Conservation (phyloP, 2,329 filamentous ascomycete species). For the Fusarium pseudoanthophilum region DNA sequence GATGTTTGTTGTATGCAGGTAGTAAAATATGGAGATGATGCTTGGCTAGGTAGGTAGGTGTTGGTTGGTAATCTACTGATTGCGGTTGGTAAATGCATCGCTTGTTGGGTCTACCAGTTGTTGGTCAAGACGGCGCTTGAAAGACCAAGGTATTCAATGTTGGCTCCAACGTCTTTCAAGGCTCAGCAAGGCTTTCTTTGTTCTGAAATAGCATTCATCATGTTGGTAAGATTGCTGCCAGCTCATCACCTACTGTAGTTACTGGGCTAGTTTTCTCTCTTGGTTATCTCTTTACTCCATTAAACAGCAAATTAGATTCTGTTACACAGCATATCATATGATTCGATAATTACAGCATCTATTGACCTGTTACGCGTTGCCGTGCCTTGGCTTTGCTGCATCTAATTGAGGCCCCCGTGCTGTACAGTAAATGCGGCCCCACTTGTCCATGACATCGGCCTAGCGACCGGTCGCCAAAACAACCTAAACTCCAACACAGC, state of each 20-base stretch:
- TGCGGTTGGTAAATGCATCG: not conserved
- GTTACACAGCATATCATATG: not conserved
- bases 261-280: not conserved
- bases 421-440: slow-evolving; percentile 23
- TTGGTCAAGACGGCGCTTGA: slow-evolving; percentile 20
- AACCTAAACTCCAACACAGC: slow-evolving; percentile 17
- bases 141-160: not conserved
- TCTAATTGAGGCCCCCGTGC: slow-evolving; percentile 6
- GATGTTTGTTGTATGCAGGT: not conserved
- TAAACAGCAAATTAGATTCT: not conserved
- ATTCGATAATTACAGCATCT: not conserved
- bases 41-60: not conserved
- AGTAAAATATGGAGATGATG: slow-evolving; percentile 1
- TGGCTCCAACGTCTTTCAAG: not conserved
- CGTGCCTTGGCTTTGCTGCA: not conserved
- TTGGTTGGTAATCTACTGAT: not conserved
- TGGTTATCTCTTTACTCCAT: not conserved
- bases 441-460: slow-evolving; percentile 29
- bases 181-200: slow-evolving; percentile 17
- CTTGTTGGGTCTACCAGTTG: slow-evolving; percentile 4
- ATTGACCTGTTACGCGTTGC: not conserved
- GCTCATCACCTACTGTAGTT: not conserved
- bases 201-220: not conserved
- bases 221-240: slow-evolving; percentile 1
- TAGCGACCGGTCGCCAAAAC: slow-evolving; percentile 12